Percentiles rank a stretch among this genome's conserved stretches.
Conservation (phyloP, 1,139 yeast species). For the Scheffersomyces insectosa region DNA sequence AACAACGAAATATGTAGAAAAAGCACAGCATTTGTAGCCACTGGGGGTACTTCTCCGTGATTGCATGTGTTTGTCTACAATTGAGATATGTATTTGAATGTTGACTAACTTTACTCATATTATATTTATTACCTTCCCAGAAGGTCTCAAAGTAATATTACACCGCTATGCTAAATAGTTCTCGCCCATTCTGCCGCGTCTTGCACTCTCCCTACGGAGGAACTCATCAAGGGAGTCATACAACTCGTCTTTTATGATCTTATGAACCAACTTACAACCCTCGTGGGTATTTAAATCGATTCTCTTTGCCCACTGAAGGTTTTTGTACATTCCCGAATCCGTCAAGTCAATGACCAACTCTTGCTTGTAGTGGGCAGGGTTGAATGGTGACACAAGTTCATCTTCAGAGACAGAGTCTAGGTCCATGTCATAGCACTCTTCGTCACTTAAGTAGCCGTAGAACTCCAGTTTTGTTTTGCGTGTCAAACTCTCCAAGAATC, state of each 20-base stretch:
- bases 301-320: constrained; percentile 53
- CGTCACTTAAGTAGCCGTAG: constrained; percentile 10
- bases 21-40: no score
- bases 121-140: no score
- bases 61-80: no score
- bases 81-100: no score
- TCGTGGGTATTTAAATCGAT: constrained; percentile 30
- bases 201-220: constrained; percentile 31
- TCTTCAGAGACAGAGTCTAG: constrained; percentile 6
- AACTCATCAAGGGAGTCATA: constrained; percentile 31
- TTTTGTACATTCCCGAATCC: constrained; percentile 61
- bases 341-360: constrained; percentile 45
- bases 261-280: constrained; percentile 33
- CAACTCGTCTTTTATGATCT: constrained; percentile 35
- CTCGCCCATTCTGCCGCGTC: constrained; percentile 50
- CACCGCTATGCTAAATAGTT: constrained; percentile 28
- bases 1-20: no score
- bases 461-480: constrained; percentile 7
- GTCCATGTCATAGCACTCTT: constrained; percentile 4
- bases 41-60: no score
- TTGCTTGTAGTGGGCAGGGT: constrained; percentile 11
- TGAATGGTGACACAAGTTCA: neutral
- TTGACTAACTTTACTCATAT: no score
- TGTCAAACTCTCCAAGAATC: constrained; percentile 23
- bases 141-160: no score